phyloP scores from a whole-genome alignment of 2,329 filamentous ascomycete genomes.

The Aspergillus sp. region DNA sequence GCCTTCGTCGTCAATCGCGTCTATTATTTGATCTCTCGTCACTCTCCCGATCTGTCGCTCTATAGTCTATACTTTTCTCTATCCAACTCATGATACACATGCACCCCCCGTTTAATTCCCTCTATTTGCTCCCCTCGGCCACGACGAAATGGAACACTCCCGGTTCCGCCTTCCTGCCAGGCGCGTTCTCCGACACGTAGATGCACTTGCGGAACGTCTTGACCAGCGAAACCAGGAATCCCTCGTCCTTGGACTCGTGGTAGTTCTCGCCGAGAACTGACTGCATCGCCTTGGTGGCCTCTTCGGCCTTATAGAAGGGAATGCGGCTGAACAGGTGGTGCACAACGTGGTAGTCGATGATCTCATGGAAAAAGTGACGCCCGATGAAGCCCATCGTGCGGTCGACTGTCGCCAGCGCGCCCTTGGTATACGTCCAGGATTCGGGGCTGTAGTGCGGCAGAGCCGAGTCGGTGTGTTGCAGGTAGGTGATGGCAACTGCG shows the following conservation, averaged over 20 bases:
- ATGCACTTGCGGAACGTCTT: constrained; percentile 49
- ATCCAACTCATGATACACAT: too few relatives aligned
- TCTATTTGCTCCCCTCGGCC: constrained; percentile 11
- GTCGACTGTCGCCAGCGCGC: constrained; percentile 63
- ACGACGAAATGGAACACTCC: constrained; percentile 23
- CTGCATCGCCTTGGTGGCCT: constrained; percentile 59
- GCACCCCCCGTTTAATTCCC: neutral
- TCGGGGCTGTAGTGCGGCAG: constrained; percentile 60
- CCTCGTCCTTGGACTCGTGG: constrained; percentile 33
- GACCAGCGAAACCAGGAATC: constrained; percentile 50
- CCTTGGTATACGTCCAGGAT: constrained; percentile 62
- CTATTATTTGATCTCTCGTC: neutral
- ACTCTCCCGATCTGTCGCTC: neutral
- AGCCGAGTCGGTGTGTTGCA: constrained; percentile 65
- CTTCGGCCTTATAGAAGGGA: constrained; percentile 61
- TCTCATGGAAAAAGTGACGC: constrained; percentile 65
- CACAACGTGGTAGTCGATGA: constrained; percentile 64
- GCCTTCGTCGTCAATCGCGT: neutral
- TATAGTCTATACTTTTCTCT: neutral
- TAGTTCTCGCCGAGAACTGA: constrained; percentile 58
- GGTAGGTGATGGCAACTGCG: constrained; percentile 70
- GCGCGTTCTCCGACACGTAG: constrained; percentile 42
- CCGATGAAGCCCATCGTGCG: constrained; percentile 65
- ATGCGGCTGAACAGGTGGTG: constrained; percentile 64
- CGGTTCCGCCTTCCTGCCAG: neutral